Conservation (phyloP, 1,139 yeast genomes). For the Kluyveromyces sp. region DNA sequence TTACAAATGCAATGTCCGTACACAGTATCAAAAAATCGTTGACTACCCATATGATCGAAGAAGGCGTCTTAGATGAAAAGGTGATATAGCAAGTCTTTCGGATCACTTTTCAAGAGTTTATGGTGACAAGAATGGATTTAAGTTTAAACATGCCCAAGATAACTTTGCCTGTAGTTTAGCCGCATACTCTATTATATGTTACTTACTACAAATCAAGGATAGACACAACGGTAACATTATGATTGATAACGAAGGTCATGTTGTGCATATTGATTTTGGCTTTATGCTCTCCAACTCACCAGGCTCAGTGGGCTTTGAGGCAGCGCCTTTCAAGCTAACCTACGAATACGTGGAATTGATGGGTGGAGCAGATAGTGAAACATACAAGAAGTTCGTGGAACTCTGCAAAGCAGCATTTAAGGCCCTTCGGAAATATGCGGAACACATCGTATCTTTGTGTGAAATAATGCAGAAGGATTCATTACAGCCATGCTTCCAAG, state of each 20-base stretch:
- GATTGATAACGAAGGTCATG: constrained; percentile 90
- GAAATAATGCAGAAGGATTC: constrained; percentile 93
- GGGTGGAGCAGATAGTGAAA: constrained; percentile 64
- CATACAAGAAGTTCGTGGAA: constrained; percentile 50
- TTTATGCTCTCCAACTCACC: constrained; percentile 88
- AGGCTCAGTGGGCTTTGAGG: constrained; percentile 92
- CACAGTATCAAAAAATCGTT: constrained; percentile 91
- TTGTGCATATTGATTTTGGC: constrained; percentile 93
- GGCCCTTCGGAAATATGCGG: constrained; percentile 61
- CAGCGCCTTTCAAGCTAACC: constrained; percentile 92
- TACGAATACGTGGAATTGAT: constrained; percentile 77
- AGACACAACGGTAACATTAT: constrained; percentile 95
- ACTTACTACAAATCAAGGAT: constrained; percentile 84
- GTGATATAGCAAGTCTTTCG: constrained; percentile 58
- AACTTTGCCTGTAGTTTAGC: constrained; percentile 83
- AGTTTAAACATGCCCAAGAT: constrained; percentile 65
- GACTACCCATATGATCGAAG: constrained; percentile 61
- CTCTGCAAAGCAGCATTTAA: constrained; percentile 67
- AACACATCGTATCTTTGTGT: constrained; percentile 69
- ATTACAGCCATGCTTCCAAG: constrained; percentile 79
- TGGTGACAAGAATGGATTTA: constrained; percentile 49
- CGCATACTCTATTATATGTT: constrained; percentile 81
- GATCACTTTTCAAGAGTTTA: constrained; percentile 73
- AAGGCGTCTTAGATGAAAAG: constrained; percentile 49
- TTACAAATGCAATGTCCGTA: constrained; percentile 84